Percentiles rank a stretch among this genome's conserved stretches.
Evolutionary conservation across 805 yeast genomes (phyloP).

Genomic region (Candida succiphila): DNA sequence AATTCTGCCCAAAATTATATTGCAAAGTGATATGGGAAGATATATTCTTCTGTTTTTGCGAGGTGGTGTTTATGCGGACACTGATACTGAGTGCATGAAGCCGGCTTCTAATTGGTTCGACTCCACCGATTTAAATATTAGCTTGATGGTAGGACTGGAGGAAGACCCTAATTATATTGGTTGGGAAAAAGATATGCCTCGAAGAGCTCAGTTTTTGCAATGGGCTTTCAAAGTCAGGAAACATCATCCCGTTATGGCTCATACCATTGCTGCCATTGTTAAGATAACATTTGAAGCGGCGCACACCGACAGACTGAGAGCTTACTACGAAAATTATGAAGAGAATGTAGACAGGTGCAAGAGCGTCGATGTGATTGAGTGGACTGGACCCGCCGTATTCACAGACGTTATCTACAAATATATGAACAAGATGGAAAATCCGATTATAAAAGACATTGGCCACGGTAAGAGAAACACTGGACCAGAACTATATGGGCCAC

Average conservation of each 20-base stretch:
- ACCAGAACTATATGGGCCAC: constrained; percentile 1
- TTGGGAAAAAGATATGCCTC: constrained; percentile 78
- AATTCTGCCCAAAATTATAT: constrained; percentile 63
- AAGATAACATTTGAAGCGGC: constrained; percentile 47
- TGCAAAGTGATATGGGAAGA: constrained; percentile 84
- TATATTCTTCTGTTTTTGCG: constrained; percentile 72
- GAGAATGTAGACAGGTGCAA: constrained; percentile 34
- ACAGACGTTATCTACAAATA: constrained; percentile 48
- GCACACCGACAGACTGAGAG: constrained; percentile 18
- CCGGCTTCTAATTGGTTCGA: constrained; percentile 56
- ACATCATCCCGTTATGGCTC: constrained; percentile 77
- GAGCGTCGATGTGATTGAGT: constrained; percentile 67
- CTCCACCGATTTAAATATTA: constrained; percentile 31
- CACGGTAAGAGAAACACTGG: constrained; percentile 22
- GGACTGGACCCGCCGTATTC: constrained; percentile 91
- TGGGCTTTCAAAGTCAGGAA: constrained; percentile 82
- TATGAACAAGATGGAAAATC: constrained; percentile 27
- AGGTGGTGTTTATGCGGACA: constrained; percentile 85
- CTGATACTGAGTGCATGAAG: constrained; percentile 66
- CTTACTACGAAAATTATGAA: constrained; percentile 7
- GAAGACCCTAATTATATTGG: constrained; percentile 89
- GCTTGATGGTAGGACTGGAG: constrained; percentile 76
- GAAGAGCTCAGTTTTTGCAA: constrained; percentile 84
- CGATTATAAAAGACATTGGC: constrained; percentile 3
- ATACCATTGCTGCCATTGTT: constrained; percentile 62